Evolutionary conservation across 257 asterid genomes (phyloP).

Genomic region (Oldenlandia corymbosa): DNA sequence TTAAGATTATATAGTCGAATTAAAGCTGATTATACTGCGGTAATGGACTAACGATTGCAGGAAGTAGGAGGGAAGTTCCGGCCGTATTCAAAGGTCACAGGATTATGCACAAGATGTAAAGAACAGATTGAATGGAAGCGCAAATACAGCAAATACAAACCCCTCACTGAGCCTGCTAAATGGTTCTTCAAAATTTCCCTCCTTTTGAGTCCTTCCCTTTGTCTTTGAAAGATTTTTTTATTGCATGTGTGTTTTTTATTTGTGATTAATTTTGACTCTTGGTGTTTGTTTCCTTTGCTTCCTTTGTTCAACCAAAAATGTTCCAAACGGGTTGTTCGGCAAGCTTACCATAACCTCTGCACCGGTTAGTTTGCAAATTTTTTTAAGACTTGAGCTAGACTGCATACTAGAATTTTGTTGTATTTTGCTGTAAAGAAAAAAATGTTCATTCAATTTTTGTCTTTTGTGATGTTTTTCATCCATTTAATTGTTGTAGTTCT

Average conservation of each 20-base stretch:
- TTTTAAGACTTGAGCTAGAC: neutral
- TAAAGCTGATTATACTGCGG: too few species aligned
- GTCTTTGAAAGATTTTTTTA: neutral
- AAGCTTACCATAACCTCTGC: constrained; percentile 89
- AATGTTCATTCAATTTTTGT: neutral
- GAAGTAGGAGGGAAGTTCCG: constrained; percentile 74
- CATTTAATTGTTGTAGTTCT: neutral
- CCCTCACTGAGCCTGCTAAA: constrained; percentile 75
- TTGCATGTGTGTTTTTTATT: neutral
- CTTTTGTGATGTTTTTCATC: neutral
- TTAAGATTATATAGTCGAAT: too few species aligned
- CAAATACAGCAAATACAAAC: constrained; percentile 80
- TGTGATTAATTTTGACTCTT: neutral
- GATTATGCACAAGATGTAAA: constrained; percentile 81
- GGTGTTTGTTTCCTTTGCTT: neutral
- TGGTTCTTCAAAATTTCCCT: constrained; percentile 34
- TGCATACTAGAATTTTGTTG: neutral
- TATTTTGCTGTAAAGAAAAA: neutral
- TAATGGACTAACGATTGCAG: too few species aligned
- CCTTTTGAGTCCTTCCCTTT: neutral
- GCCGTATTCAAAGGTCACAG: constrained; percentile 74
- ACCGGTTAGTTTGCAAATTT: constrained; percentile 41
- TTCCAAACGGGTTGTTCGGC: constrained; percentile 90
- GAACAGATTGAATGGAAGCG: constrained; percentile 95
- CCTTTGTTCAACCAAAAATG: constrained; percentile 56